These are phyloP conservation scores for Porcisia hertigi DNA, from an alignment of 208 protist species.

Conservation along the genomic window DNA sequence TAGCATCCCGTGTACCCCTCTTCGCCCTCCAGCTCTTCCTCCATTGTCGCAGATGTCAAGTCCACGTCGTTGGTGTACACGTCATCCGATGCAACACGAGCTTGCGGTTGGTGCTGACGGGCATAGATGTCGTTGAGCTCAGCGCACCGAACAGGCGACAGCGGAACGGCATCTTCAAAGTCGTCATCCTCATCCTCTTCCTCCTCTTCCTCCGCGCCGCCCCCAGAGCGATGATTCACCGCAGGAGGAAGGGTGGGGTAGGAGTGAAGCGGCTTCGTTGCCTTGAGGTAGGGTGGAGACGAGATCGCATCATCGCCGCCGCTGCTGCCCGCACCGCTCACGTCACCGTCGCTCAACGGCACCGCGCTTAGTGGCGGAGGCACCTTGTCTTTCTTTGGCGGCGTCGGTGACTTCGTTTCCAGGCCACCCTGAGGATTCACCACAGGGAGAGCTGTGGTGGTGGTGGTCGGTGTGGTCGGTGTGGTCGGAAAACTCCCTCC, in stretches of 20 bases:
- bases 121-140: constrained; percentile 64
- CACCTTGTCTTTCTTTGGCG: background rate
- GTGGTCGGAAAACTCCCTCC: constrained; percentile 26
- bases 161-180: constrained; percentile 81
- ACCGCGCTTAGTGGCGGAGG: constrained; percentile 25
- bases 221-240: constrained; percentile 8
- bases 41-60: constrained; percentile 31
- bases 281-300: constrained; percentile 32
- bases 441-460: background rate
- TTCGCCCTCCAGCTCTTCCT: constrained; percentile 50
- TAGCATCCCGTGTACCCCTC: constrained; percentile 58
- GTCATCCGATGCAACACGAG: constrained; percentile 16
- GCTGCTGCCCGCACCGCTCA: background rate
- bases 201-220: constrained; percentile 15
- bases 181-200: constrained; percentile 68
- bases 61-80: constrained; percentile 47
- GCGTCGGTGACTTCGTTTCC: constrained; percentile 4
- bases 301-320: background rate
- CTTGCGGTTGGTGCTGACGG: constrained; percentile 12
- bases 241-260: constrained; percentile 6
- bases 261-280: constrained; percentile 31
- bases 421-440: background rate
- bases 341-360: background rate
- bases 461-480: constrained; percentile 16
- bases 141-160: constrained; percentile 63